Conservation (phyloP, 176 grass and related monocot genomes). For the Lolium multiflorum region DNA sequence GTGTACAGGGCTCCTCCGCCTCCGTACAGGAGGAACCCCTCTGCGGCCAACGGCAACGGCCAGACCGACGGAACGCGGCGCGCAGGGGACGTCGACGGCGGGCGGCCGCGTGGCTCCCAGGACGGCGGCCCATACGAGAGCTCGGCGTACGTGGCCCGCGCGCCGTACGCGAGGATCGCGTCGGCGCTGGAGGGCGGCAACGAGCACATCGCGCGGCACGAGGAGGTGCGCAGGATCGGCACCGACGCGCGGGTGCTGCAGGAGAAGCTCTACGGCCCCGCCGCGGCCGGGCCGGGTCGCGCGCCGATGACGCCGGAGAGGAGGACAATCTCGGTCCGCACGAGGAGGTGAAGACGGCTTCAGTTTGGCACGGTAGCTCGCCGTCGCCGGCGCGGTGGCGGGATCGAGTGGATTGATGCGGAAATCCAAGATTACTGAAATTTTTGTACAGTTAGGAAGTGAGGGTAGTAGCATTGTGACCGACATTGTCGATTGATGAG, state of each 20-base stretch:
- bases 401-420: too few relatives aligned
- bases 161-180: slow-evolving; percentile 53
- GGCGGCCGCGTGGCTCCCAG: too few relatives aligned
- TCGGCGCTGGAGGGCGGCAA: slow-evolving; percentile 61
- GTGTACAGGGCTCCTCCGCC: slow-evolving; percentile 38
- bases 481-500: too few relatives aligned
- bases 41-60: neutral
- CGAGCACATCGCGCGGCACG: slow-evolving; percentile 66
- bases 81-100: neutral
- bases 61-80: neutral
- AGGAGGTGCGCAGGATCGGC: slow-evolving; percentile 56
- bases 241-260: slow-evolving; percentile 57
- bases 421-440: too few relatives aligned
- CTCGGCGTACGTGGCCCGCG: slow-evolving; percentile 25
- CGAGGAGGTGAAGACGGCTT: slow-evolving; percentile 28
- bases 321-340: slow-evolving; percentile 48
- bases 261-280: slow-evolving; percentile 54
- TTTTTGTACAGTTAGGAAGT: neutral
- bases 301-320: slow-evolving; percentile 40
- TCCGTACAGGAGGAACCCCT: slow-evolving; percentile 47
- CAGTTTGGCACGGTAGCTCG: neutral
- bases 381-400: too few relatives aligned
- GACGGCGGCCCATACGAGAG: slow-evolving; percentile 43
- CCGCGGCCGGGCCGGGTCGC: slow-evolving; percentile 3
- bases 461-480: neutral